Percentiles rank a stretch among this genome's conserved stretches.
These are phyloP conservation scores for Cytospora piceae DNA, from an alignment of 2,329 filamentous ascomycete species.

Conservation along the genomic window DNA sequence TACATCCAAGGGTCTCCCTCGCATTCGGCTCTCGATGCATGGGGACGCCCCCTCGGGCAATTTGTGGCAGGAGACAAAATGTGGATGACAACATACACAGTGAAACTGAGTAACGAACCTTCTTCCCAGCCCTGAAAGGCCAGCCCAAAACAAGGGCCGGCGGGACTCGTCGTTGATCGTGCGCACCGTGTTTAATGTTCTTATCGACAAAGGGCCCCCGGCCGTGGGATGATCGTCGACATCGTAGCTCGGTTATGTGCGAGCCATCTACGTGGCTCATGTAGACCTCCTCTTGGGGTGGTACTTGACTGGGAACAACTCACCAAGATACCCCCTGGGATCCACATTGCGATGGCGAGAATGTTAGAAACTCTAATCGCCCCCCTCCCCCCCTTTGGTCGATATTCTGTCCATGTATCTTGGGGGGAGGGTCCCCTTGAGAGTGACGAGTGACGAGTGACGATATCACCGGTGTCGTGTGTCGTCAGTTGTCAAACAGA, in stretches of 20 bases:
- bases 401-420: neutral
- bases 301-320: neutral
- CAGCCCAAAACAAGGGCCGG: neutral
- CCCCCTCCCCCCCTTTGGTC: neutral
- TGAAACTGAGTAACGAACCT: neutral
- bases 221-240: slow-evolving; percentile 1
- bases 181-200: neutral
- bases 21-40: neutral
- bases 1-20: neutral
- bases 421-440: neutral
- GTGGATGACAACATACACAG: neutral
- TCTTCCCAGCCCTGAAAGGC: neutral
- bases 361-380: neutral
- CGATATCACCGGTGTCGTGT: neutral
- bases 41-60: neutral
- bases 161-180: neutral
- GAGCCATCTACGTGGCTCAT: slow-evolving; percentile 3
- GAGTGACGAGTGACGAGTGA: too few relatives aligned
- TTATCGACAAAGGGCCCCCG: neutral
- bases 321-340: neutral
- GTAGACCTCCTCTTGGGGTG: neutral
- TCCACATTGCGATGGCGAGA: neutral
- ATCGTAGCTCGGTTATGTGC: neutral
- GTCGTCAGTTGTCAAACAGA: neutral
- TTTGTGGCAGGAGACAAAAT: neutral